Conservation (phyloP, 2,329 filamentous ascomycete species). For the Cladophialophora exuberans region DNA sequence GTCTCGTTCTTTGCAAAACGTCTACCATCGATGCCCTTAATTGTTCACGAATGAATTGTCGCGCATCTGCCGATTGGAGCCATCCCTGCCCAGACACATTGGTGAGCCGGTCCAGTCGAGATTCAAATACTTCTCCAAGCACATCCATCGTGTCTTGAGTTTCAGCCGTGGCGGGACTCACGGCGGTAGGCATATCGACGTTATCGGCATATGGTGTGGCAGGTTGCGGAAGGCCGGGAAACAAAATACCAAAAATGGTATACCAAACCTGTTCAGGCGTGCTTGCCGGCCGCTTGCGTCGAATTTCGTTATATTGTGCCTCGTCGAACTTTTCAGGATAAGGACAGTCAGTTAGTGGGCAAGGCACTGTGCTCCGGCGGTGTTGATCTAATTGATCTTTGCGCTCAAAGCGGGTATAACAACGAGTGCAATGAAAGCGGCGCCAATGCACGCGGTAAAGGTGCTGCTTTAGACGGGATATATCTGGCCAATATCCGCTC, state of each 20-base stretch:
- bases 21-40: slow-evolving; percentile 24
- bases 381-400: slow-evolving; percentile 27
- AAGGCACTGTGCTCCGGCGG: slow-evolving; percentile 12
- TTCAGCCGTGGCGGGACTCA: slow-evolving; percentile 9
- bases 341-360: slow-evolving; percentile 26
- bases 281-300: slow-evolving; percentile 27
- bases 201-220: slow-evolving; percentile 31
- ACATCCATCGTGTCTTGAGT: slow-evolving; percentile 20
- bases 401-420: slow-evolving; percentile 25
- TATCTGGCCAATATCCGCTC: slow-evolving; percentile 31
- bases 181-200: slow-evolving; percentile 2
- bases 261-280: slow-evolving; percentile 31
- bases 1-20: slow-evolving; percentile 17
- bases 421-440: slow-evolving; percentile 24
- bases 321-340: slow-evolving; percentile 33
- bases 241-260: slow-evolving; percentile 30
- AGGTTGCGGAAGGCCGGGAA: slow-evolving; percentile 28
- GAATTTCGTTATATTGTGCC: slow-evolving; percentile 28
- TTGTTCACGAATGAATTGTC: slow-evolving; percentile 24
- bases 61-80: slow-evolving; percentile 16
- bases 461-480: slow-evolving; percentile 34
- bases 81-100: slow-evolving; percentile 21
- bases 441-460: slow-evolving; percentile 33
- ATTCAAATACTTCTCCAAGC: slow-evolving; percentile 22
- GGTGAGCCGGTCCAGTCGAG: slow-evolving; percentile 25